Evolutionary conservation across 2,329 filamentous ascomycete genomes (phyloP), one percentile per base, ranked within the genome.

Genomic region (Paraphaeosphaeria sporulosa): DNA sequence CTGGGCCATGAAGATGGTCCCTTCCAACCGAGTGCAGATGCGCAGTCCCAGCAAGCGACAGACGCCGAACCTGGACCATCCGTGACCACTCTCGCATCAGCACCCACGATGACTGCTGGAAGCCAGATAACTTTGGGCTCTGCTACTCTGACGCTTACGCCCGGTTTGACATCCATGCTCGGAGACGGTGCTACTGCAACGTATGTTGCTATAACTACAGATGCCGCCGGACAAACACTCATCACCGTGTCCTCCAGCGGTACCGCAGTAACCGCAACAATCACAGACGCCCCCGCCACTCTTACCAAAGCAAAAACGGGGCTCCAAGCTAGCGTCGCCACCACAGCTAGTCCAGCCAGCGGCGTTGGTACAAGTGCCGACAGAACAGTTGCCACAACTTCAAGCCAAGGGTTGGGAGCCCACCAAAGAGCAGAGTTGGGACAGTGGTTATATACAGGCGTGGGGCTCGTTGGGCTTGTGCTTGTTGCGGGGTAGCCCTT

Each of bases 181-280:
- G 69, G 70, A 13, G 59, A 59, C 4, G 69, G 66, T 15, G 47
- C 62, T 23, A 49, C 61, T 15, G 61, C 65, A 0, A 75, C 71
- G 0, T 64, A 68, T 25, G 50, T 76, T 15, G 68, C 59, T 5
- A 61, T 76, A 7, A 64, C 64, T 6, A 73, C 71, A 3, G 61
- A 73, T 47, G 43, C 36, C n/a, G 56, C 58, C 10, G 71, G 71
- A 19, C 66, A 70, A 15, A 73, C 71, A 0, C 55, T 73, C 4
- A 64, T 75, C 9, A 65, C 69, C 2, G 55, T 74, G 19, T 70
- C 67, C 55, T 70, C 70, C 4, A 73, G 69, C 42, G 72, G 71
- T 25, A 68, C 64, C 3, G 67, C 68, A 5, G 56, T 72, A n/a
- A 71, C 65, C 13, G 69, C 72, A 6, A 73, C 69, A 1, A 52